Percentiles rank a stretch among this genome's conserved stretches.
Evolutionary conservation across 495 filamentous ascomycete genomes (phyloP).

Genomic region (Mycothermus thermophilus): DNA sequence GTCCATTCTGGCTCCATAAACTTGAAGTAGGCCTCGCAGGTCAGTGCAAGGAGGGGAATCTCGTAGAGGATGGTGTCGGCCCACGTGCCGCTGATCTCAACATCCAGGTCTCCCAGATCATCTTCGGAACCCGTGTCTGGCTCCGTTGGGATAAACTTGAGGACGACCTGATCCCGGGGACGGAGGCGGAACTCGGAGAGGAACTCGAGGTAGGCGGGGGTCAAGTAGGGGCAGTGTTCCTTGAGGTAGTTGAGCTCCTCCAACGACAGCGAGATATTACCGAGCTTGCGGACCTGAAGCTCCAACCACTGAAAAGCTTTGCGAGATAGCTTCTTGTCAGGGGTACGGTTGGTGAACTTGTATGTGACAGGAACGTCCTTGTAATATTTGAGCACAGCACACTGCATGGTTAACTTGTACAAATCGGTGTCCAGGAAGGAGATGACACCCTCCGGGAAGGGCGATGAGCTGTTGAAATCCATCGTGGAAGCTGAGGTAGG

Average conservation of each 20-base stretch:
- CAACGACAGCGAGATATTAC: conserved; percentile 55
- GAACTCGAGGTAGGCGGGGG: conserved; percentile 60
- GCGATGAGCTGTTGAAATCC: conserved; percentile 44
- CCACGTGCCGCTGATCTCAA: conserved; percentile 71
- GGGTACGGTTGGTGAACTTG: conserved; percentile 86
- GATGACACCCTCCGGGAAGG: conserved; percentile 55
- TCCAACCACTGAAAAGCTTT: conserved; percentile 76
- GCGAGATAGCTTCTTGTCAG: conserved; percentile 77
- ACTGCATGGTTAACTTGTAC: conserved; percentile 99
- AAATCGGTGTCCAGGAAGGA: conserved; percentile 95
- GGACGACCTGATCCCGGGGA: conserved; percentile 62
- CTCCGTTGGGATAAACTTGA: conserved; percentile 49
- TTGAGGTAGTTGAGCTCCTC: conserved; percentile 73
- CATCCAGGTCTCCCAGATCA: conserved; percentile 59
- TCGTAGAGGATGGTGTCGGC: conserved; percentile 95
- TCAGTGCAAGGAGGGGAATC: conserved; percentile 81
- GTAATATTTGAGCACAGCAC: conserved; percentile 82
- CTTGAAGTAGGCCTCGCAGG: conserved; percentile 92
- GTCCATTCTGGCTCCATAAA: conserved; percentile 87
- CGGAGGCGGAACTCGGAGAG: conserved; percentile 66
- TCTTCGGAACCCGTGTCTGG: conserved; percentile 51
- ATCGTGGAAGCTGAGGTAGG: conserved; percentile 12
- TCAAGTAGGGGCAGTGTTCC: conserved; percentile 69
- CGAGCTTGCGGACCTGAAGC: conserved; percentile 66
- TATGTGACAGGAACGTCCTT: conserved; percentile 77